Conservation (phyloP, 768 basidiomycete species). For the Baorangia bicolor region DNA sequence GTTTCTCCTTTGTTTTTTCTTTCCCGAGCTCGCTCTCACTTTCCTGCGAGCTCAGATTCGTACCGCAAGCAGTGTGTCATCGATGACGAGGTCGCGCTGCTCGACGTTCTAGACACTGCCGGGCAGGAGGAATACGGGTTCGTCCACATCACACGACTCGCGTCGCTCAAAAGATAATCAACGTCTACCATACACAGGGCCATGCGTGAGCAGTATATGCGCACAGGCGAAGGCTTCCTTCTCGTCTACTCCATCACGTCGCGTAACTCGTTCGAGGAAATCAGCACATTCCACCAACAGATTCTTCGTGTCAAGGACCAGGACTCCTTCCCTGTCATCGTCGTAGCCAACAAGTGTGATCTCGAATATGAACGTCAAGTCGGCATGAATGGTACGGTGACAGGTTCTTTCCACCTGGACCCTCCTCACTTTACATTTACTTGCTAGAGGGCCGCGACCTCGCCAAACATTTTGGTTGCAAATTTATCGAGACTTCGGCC, state of each 20-base stretch:
- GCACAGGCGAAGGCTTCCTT: slow-evolving; percentile 96
- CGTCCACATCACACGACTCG: slow-evolving; percentile 30
- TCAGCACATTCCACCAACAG: slow-evolving; percentile 93
- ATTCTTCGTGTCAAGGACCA: slow-evolving; percentile 96
- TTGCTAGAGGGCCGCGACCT: slow-evolving; percentile 91
- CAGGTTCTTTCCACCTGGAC: not conserved
- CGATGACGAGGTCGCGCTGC: slow-evolving; percentile 96
- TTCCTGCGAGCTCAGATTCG: slow-evolving; percentile 57
- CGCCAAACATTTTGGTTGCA: slow-evolving; percentile 91
- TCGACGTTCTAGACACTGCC: slow-evolving; percentile 96
- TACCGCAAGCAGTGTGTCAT: slow-evolving; percentile 97
- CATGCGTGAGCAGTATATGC: slow-evolving; percentile 99
- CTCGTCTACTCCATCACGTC: slow-evolving; percentile 99
- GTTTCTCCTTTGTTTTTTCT: slow-evolving; percentile 6
- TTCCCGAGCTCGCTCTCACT: not conserved
- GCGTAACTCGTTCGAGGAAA: slow-evolving; percentile 96
- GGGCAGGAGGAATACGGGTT: slow-evolving; percentile 99
- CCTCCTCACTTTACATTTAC: not conserved
- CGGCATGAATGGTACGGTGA: slow-evolving; percentile 78
- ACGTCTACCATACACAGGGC: slow-evolving; percentile 51
- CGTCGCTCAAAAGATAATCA: slow-evolving; percentile 5
- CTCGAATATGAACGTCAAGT: slow-evolving; percentile 96
- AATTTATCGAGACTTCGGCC: slow-evolving; percentile 94
- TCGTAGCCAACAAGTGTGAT: slow-evolving; percentile 98
- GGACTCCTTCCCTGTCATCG: slow-evolving; percentile 91